These are phyloP conservation scores for Hevea brasiliensis DNA, from an alignment of 345 rosid genomes.

Conservation along the genomic window DNA sequence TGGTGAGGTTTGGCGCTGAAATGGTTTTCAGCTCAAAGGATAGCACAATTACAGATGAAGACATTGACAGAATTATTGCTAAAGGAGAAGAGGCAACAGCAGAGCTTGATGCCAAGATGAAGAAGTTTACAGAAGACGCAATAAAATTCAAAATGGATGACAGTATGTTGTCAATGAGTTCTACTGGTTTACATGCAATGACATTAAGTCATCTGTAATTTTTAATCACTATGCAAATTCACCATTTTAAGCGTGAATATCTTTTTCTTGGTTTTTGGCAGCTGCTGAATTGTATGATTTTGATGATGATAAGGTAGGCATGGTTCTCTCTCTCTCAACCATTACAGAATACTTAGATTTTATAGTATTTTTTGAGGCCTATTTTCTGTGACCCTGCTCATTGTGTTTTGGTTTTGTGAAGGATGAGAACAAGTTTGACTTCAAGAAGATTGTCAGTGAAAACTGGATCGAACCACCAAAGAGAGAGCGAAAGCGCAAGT, in stretches of 20 bases:
- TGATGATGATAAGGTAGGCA: constrained; percentile 75
- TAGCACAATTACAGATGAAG: constrained; percentile 96
- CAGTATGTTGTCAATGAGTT: constrained; percentile 46
- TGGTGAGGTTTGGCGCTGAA: constrained; percentile 99
- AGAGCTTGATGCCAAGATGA: constrained; percentile 99
- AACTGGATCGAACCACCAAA: constrained; percentile 98
- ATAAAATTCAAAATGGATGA: constrained; percentile 98
- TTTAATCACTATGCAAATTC: background rate
- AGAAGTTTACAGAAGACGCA: constrained; percentile 96
- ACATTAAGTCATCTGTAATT: background rate
- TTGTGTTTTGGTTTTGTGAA: constrained; percentile 32
- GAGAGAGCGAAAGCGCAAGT: constrained; percentile 99
- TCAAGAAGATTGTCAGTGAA: constrained; percentile 89
- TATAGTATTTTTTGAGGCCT: constrained; percentile 1
- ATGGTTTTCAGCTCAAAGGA: constrained; percentile 99
- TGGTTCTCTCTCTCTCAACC: background rate
- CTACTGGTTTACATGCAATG: background rate
- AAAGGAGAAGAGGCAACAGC: constrained; percentile 97
- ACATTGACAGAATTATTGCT: constrained; percentile 94
- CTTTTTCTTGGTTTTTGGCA: constrained; percentile 34
- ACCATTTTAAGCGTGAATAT: constrained; percentile 1
- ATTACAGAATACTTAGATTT: background rate
- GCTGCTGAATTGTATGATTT: constrained; percentile 94
- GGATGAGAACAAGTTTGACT: constrained; percentile 94
- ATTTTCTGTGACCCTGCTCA: background rate